Evolutionary conservation across 1,139 yeast species (phyloP).

Genomic region (Magnusiomyces sp.): DNA sequence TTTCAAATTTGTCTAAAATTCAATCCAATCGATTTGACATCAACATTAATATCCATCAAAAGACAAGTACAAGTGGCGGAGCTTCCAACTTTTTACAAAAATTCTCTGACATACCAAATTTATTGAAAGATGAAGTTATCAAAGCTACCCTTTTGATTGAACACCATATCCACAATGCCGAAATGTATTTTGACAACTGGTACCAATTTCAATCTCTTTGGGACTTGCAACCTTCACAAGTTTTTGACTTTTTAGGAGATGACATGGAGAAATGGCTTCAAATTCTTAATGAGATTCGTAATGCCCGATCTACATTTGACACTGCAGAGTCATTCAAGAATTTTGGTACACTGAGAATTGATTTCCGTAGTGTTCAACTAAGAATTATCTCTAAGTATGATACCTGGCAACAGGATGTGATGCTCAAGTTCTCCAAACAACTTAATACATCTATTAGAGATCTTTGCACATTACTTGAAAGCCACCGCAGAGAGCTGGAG

Average conservation of each 20-base stretch:
- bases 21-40: slow-evolving; percentile 29
- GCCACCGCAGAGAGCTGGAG: slow-evolving; percentile 32
- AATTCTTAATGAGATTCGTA: slow-evolving; percentile 39
- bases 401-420: slow-evolving; percentile 45
- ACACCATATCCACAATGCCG: slow-evolving; percentile 26
- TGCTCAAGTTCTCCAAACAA: slow-evolving; percentile 38
- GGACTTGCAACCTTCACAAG: slow-evolving; percentile 40
- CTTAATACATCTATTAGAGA: slow-evolving; percentile 29
- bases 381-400: slow-evolving; percentile 50
- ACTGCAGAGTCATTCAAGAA: slow-evolving; percentile 35
- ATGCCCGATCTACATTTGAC: slow-evolving; percentile 45
- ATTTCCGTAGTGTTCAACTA: slow-evolving; percentile 48
- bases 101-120: slow-evolving; percentile 18
- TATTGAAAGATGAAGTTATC: slow-evolving; percentile 16
- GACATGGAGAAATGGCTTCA: slow-evolving; percentile 43
- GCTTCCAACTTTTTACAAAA: slow-evolving; percentile 1
- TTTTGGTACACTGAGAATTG: slow-evolving; percentile 39
- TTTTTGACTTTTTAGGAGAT: slow-evolving; percentile 30
- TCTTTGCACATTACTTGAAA: slow-evolving; percentile 26
- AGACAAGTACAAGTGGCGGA: neutral
- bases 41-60: slow-evolving; percentile 14
- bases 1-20: slow-evolving; percentile 9
- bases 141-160: slow-evolving; percentile 20
- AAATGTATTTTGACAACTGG: slow-evolving; percentile 45
- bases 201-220: slow-evolving; percentile 48